Base-by-base conservation (phyloP, 257 asterid species). In the Solanum sparsipilum region DNA sequence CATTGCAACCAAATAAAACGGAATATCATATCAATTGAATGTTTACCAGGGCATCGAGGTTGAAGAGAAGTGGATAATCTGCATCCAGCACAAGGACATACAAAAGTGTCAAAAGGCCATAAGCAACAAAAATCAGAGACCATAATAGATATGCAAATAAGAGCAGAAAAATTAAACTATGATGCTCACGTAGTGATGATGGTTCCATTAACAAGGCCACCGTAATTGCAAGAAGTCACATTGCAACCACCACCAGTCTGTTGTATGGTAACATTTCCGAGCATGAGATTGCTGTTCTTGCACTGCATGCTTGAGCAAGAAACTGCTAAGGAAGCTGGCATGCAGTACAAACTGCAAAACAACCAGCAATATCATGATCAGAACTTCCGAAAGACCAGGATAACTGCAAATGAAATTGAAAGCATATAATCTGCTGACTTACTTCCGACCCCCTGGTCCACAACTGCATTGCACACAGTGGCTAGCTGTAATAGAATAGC, bases 231-330 rank as follows among this genome's bases (percentile, higher is more conserved):
- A 87, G 99, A 91, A 86, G 99, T 97, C 87, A 97, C 97, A 58
- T 94, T 96, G 96, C 99, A 97, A 35, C 99, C 99, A 71, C 90
- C 99, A 34, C 94, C 86, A 2, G 96, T 90, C 90, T 95, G 99
- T 87, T 96, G 98, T n/a, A 88, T 65, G 10, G 99, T 96, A 34
- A 91, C 46, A 74, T 96, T 97, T 87, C 99, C 99, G 1, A 97
- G 73, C 96, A 96, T 95, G 89, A 97, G 96, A 89, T 94, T 95
- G 87, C 99, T 97, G 81, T 83, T 91, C 88, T 87, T 91, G 92
- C 99, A 97, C 91, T 97, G 99, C 99, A 97, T 96, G 93, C 99
- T 97, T 67, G 99, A 96, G 46, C 99, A 97, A 82, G 99, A 96
- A 92, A 96, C 99, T 3, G 98, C 98, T 89, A 97, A 86, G 3